phyloP scores from a whole-genome alignment of 768 basidiomycete genomes.

The Suillus lakei region DNA sequence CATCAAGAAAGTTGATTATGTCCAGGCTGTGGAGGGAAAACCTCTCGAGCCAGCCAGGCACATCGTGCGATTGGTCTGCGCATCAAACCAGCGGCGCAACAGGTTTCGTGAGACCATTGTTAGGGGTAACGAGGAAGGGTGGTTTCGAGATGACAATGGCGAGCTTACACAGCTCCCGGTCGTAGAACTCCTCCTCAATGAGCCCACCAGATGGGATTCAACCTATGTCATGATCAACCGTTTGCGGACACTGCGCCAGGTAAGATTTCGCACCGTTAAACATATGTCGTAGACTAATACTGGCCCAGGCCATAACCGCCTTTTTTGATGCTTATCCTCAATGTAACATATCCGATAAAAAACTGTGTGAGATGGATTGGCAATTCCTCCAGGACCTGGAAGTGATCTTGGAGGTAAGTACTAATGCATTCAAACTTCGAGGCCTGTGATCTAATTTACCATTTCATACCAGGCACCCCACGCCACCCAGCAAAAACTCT shows the following conservation, averaged over 20 bases:
- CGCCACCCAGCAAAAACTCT: conserved; percentile 9
- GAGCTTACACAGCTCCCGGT: background rate
- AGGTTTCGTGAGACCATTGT: conserved; percentile 7
- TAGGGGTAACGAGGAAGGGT: conserved; percentile 5
- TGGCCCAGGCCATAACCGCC: background rate
- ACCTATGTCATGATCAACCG: conserved; percentile 40
- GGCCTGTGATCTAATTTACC: background rate
- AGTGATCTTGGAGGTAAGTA: conserved; percentile 14
- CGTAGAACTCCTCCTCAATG: conserved; percentile 27
- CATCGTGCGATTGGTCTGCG: background rate
- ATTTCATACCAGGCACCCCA: conserved; percentile 10
- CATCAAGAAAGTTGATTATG: conserved; percentile 4
- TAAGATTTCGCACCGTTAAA: background rate
- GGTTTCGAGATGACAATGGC: conserved; percentile 1
- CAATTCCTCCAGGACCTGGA: conserved; percentile 17
- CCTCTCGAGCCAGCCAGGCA: background rate
- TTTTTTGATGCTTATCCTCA: conserved; percentile 8
- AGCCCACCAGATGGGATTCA: conserved; percentile 44
- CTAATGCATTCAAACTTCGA: background rate
- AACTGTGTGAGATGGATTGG: no score
- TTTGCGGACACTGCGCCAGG: conserved; percentile 5
- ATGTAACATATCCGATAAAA: no score
- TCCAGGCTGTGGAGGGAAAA: background rate
- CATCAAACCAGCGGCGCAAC: background rate
- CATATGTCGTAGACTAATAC: background rate